phyloP scores from a whole-genome alignment of 1,284 basidiomycete species.

The Omphalotus olearius region DNA sequence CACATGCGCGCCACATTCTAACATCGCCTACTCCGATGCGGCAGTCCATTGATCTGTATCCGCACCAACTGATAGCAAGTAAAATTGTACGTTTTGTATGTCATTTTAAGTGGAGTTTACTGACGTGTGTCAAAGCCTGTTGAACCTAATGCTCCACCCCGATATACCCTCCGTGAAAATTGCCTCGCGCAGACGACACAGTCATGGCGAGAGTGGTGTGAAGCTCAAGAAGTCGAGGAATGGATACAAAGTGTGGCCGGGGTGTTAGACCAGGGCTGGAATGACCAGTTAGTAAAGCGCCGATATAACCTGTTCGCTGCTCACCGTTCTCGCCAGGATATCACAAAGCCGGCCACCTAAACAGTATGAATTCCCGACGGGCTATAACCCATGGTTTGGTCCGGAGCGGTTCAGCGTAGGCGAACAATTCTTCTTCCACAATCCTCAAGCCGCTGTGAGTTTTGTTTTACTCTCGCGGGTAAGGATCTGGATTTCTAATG shows the following conservation, averaged over 20 bases:
- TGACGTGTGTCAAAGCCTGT: conserved; percentile 46
- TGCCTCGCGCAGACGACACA: conserved; percentile 70
- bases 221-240: conserved; percentile 84
- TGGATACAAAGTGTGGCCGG: conserved; percentile 90
- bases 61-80: conserved; percentile 86
- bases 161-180: conserved; percentile 71
- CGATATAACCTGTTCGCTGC: background rate
- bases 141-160: conserved; percentile 54
- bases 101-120: too few relatives aligned
- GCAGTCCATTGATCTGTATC: conserved; percentile 58
- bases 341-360: conserved; percentile 50
- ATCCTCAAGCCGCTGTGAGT: conserved; percentile 71
- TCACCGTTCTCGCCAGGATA: conserved; percentile 30
- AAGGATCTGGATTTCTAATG: background rate
- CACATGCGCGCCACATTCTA: conserved; percentile 67
- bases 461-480: conserved; percentile 2
- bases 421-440: conserved; percentile 88
- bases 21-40: conserved; percentile 42
- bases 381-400: conserved; percentile 85
- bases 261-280: conserved; percentile 84
- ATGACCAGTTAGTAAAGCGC: conserved; percentile 63
- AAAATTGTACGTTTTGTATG: conserved; percentile 69
- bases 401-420: conserved; percentile 81
- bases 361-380: conserved; percentile 95
- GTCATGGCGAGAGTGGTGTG: conserved; percentile 81